Evolutionary conservation across 257 asterid genomes (phyloP).

Genomic region (Nicotiana noctiflora): DNA sequence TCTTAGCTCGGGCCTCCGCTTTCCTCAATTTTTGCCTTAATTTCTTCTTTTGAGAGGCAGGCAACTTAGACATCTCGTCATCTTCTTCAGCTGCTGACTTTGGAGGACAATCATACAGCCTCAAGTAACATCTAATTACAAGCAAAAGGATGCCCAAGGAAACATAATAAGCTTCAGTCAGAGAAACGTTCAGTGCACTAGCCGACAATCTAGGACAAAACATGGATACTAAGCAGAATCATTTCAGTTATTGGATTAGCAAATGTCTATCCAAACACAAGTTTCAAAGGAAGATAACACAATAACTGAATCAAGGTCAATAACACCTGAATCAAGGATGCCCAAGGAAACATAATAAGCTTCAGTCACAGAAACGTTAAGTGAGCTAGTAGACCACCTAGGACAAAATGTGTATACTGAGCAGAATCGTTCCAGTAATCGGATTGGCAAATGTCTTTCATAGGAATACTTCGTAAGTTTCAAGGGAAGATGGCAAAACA

Average conservation of each 20-base stretch:
- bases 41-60: conserved; percentile 90
- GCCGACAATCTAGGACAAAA: background rate
- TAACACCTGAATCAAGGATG: background rate
- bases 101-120: conserved; percentile 78
- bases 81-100: conserved; percentile 85
- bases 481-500: background rate
- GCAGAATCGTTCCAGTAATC: background rate
- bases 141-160: background rate
- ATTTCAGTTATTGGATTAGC: background rate
- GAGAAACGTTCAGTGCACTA: background rate
- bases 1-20: conserved; percentile 97
- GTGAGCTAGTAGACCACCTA: background rate
- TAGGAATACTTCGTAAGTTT: background rate
- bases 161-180: conserved; percentile 1
- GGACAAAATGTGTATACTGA: background rate
- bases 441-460: background rate
- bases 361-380: background rate
- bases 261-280: background rate
- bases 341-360: conserved; percentile 8
- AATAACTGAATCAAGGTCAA: no score
- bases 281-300: no score
- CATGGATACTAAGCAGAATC: background rate
- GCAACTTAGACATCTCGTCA: conserved; percentile 72
- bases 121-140: conserved; percentile 79
- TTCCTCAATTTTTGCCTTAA: conserved; percentile 89